phyloP scores from a whole-genome alignment of 306 rosid genomes.

The Fagus crenata region DNA sequence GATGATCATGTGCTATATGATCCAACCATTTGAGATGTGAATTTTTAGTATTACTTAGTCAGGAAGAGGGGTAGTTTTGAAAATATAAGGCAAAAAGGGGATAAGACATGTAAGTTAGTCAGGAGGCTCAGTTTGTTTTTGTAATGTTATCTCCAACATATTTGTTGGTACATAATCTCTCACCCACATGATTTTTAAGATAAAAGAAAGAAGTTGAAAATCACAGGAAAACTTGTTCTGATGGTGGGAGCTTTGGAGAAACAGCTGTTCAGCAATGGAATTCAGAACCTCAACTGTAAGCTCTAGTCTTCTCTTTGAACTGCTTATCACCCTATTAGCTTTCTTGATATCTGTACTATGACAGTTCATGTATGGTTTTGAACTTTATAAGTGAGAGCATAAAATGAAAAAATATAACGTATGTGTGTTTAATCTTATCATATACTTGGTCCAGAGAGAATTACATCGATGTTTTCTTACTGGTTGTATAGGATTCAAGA shows the following conservation, averaged over 20 bases:
- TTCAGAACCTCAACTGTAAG: constrained; percentile 44
- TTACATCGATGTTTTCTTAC: neutral
- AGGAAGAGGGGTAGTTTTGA: constrained; percentile 37
- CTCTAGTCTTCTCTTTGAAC: constrained; percentile 23
- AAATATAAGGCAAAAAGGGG: constrained; percentile 36
- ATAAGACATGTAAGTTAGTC: neutral
- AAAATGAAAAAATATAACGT: too few species aligned
- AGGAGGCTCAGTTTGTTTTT: constrained; percentile 23
- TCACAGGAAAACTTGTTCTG: constrained; percentile 13
- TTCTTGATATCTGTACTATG: neutral
- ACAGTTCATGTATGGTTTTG: neutral
- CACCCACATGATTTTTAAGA: neutral
- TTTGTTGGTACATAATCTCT: neutral
- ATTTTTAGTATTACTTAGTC: too few species aligned
- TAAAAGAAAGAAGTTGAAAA: constrained; percentile 19
- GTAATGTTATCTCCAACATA: constrained; percentile 26
- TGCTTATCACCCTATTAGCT: neutral
- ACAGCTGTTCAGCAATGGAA: constrained; percentile 46
- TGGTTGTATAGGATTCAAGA: neutral
- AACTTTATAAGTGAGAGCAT: neutral
- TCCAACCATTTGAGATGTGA: too few species aligned
- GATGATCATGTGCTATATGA: too few species aligned
- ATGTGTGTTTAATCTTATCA: neutral
- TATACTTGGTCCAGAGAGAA: neutral
- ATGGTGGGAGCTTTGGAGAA: constrained; percentile 44